Evolutionary conservation across 139 green algal genomes (phyloP).

Genomic region (Desmodesmus armatus): DNA sequence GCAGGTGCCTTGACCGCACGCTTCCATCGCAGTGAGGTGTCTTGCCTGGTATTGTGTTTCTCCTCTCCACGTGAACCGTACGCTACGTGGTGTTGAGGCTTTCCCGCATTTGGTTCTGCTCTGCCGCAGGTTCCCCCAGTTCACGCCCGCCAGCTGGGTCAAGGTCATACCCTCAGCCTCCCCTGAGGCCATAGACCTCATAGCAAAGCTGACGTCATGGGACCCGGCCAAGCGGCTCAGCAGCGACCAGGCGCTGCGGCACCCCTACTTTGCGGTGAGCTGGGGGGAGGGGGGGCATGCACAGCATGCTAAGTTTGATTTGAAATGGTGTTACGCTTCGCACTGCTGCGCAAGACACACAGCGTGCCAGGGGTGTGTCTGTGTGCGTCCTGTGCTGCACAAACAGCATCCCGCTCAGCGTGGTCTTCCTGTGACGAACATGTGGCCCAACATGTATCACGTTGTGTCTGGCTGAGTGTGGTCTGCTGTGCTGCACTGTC

Average conservation of each 20-base stretch:
- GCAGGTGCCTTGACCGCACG: too few species aligned
- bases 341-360: not conserved
- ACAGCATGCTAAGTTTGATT: not conserved
- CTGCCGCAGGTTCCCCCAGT: constrained; percentile 69
- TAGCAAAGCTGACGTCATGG: constrained; percentile 82
- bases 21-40: too few species aligned
- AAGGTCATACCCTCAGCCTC: constrained; percentile 84
- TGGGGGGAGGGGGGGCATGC: not conserved
- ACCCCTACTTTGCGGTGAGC: constrained; percentile 86
- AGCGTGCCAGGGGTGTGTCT: not conserved
- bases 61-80: too few species aligned
- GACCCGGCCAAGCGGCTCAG: constrained; percentile 90
- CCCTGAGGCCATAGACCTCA: constrained; percentile 91
- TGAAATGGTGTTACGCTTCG: not conserved
- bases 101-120: too few species aligned
- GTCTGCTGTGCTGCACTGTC: not conserved
- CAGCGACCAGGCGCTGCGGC: constrained; percentile 84
- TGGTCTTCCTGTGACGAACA: not conserved
- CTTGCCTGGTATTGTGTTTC: too few species aligned
- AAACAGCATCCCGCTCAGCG: not conserved
- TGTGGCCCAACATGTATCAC: not conserved
- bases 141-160: constrained; percentile 69
- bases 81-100: too few species aligned
- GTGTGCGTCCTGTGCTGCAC: not conserved
- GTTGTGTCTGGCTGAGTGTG: not conserved